Evolutionary conservation across 495 filamentous ascomycete species (phyloP).

Genomic region (Opeltia flavorubescens): DNA sequence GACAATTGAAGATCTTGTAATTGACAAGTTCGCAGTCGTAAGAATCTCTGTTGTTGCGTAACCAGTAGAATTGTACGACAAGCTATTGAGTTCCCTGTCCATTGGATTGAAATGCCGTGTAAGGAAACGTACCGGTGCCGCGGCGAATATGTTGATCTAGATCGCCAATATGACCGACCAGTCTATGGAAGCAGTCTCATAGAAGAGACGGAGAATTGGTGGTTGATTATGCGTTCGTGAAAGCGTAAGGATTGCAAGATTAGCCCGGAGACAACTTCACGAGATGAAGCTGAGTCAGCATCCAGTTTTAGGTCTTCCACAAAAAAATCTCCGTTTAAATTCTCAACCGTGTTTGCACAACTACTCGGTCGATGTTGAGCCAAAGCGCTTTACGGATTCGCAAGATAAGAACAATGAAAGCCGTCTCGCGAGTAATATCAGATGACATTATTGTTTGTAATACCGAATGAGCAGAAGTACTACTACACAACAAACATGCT

Average conservation of each 20-base stretch:
- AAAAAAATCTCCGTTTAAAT: too few relatives aligned
- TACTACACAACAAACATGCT: too few relatives aligned
- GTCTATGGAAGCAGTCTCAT: slow-evolving; percentile 9
- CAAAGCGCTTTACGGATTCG: too few relatives aligned
- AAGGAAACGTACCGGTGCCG: not conserved
- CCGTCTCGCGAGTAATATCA: too few relatives aligned
- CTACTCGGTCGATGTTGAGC: too few relatives aligned
- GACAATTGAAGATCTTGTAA: not conserved
- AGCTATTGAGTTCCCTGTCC: not conserved
- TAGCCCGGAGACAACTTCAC: not conserved
- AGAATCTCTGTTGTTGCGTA: not conserved
- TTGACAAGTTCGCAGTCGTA: not conserved
- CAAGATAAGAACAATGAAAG: too few relatives aligned
- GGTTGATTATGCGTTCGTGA: slow-evolving; percentile 16
- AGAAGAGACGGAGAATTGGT: slow-evolving; percentile 7
- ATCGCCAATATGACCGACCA: slow-evolving; percentile 21
- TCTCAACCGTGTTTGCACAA: too few relatives aligned
- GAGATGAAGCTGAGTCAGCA: too few relatives aligned
- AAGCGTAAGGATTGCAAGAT: slow-evolving; percentile 10
- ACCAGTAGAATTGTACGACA: not conserved
- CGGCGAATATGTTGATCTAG: slow-evolving; percentile 14
- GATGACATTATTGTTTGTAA: not conserved
- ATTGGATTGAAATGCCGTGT: slow-evolving; percentile 5
- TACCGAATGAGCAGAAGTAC: too few relatives aligned
- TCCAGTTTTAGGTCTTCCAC: too few relatives aligned